A percentile compares a stretch with the other conserved stretches of the same genome.
These are phyloP conservation scores for Parasarocladium wereldwijsianum DNA, from an alignment of 2,329 filamentous ascomycete species.

Conservation along the genomic window DNA sequence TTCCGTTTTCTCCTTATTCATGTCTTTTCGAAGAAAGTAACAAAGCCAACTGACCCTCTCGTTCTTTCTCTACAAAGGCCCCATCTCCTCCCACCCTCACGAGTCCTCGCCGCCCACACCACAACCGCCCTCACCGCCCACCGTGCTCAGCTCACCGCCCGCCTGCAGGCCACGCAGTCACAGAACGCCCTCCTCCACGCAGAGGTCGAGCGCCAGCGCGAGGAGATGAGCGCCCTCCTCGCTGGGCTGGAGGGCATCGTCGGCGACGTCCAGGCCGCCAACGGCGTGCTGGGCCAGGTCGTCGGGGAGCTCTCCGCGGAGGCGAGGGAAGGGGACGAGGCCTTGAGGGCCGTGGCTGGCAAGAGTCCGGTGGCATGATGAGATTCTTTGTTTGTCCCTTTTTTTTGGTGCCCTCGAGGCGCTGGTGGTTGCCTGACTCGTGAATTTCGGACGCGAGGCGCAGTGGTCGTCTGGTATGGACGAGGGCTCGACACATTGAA, in stretches of 20 bases:
- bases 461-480: too few species aligned
- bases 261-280: constrained; percentile 39
- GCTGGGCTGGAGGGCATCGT: constrained; percentile 33
- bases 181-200: constrained; percentile 40
- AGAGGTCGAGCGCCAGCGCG: constrained; percentile 36
- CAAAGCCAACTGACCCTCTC: background rate
- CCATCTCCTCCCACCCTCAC: constrained; percentile 37
- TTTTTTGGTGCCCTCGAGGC: too few species aligned
- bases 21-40: too few species aligned
- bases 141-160: constrained; percentile 40
- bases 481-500: too few species aligned
- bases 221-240: constrained; percentile 37
- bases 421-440: too few species aligned
- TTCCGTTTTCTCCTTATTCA: background rate
- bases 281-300: constrained; percentile 29
- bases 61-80: constrained; percentile 22
- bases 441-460: too few species aligned
- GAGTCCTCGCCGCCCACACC: constrained; percentile 40
- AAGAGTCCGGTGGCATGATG: too few species aligned
- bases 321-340: constrained; percentile 28
- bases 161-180: constrained; percentile 39
- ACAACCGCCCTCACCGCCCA: constrained; percentile 35
- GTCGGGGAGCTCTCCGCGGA: constrained; percentile 34
- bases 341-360: constrained; percentile 1
- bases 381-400: too few species aligned